These are phyloP conservation scores for Euryodendron excelsum DNA, from an alignment of 148 eudicot genomes.

Conservation along the genomic window DNA sequence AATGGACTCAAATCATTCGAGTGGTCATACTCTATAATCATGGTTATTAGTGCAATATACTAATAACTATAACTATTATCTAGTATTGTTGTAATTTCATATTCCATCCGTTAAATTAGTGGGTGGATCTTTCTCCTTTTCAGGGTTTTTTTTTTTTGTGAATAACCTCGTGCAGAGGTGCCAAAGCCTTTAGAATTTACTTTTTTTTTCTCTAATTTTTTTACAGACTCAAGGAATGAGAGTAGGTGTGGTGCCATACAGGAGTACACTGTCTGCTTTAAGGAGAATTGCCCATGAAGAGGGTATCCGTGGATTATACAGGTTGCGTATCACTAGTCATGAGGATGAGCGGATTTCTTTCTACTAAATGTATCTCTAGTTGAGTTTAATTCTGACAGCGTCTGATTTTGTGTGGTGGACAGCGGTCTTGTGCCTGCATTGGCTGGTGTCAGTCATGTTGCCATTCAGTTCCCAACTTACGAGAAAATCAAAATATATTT, in stretches of 20 bases:
- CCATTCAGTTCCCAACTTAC: slow-evolving; percentile 87
- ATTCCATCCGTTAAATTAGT: neutral
- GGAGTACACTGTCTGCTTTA: slow-evolving; percentile 78
- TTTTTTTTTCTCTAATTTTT: slow-evolving; percentile 10
- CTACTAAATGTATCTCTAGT: neutral
- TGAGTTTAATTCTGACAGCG: slow-evolving; percentile 6
- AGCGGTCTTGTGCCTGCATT: slow-evolving; percentile 96
- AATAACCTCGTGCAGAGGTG: neutral
- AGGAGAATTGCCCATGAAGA: slow-evolving; percentile 75
- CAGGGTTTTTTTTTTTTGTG: neutral
- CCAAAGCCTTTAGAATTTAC: neutral
- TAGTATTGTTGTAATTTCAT: neutral
- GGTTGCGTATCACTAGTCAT: slow-evolving; percentile 40
- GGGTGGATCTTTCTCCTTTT: neutral
- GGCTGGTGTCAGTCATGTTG: slow-evolving; percentile 94
- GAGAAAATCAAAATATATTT: slow-evolving; percentile 83
- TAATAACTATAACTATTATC: neutral
- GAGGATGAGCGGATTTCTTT: neutral
- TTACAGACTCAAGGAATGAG: slow-evolving; percentile 92
- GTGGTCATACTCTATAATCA: too few species aligned
- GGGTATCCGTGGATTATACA: slow-evolving; percentile 94
- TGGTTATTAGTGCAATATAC: neutral
- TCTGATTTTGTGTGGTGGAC: slow-evolving; percentile 23
- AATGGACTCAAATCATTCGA: too few species aligned
- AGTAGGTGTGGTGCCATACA: slow-evolving; percentile 63